Percentiles rank a stretch among this genome's conserved stretches.
phyloP scores from a whole-genome alignment of 352 stramenopile genomes.

The Globisporangium middletonii region DNA sequence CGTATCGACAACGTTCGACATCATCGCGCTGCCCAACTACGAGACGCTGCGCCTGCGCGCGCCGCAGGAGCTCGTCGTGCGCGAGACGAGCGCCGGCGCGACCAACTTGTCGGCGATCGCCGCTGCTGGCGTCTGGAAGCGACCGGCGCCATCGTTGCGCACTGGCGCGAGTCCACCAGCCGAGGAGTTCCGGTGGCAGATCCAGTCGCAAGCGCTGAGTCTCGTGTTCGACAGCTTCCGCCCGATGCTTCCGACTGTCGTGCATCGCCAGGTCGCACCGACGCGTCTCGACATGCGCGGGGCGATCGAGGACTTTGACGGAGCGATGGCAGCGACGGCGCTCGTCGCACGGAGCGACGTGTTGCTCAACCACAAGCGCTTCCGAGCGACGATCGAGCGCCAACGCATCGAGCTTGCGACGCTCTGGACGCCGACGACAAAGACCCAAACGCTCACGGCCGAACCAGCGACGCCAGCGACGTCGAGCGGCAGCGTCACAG shows the following conservation, averaged over 20 bases:
- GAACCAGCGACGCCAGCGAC: not conserved
- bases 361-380: slow-evolving; percentile 2
- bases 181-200: slow-evolving; percentile 9
- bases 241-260: slow-evolving; percentile 1
- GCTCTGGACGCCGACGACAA: not conserved
- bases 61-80: slow-evolving; percentile 4
- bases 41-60: slow-evolving; percentile 2
- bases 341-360: slow-evolving; percentile 4
- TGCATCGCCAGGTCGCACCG: not conserved
- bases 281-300: slow-evolving; percentile 11
- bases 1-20: not conserved
- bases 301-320: slow-evolving; percentile 5
- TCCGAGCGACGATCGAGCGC: slow-evolving; percentile 8
- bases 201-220: slow-evolving; percentile 6
- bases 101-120: slow-evolving; percentile 6
- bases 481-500: slow-evolving; percentile 1
- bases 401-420: slow-evolving; percentile 7
- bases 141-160: not conserved
- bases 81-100: not conserved
- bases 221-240: slow-evolving; percentile 6
- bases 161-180: not conserved
- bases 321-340: slow-evolving; percentile 6
- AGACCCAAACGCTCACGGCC: slow-evolving; percentile 5
- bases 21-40: slow-evolving; percentile 10
- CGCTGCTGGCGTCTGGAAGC: not conserved